These are phyloP conservation scores for Vanderwaltozyma polyspora DNA, from an alignment of 805 yeast genomes.

Conservation along the genomic window DNA sequence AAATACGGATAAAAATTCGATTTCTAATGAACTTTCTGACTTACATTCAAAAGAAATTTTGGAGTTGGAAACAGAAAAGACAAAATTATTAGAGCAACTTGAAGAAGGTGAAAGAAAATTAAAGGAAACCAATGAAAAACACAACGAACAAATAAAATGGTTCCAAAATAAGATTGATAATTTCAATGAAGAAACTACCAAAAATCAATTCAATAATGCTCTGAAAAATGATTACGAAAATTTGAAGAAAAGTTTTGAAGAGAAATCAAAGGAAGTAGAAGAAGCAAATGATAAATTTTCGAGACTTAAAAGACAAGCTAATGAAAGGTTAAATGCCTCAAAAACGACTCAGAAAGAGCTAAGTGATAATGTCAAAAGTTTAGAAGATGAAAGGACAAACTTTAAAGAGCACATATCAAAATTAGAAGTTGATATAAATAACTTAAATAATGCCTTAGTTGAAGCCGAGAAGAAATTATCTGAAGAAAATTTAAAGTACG, in stretches of 20 bases:
- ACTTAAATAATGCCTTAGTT: conserved; percentile 11
- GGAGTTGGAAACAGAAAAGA: background rate
- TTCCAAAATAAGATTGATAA: conserved; percentile 51
- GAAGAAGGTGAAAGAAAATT: background rate
- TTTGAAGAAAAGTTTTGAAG: conserved; percentile 16
- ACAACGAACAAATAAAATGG: conserved; percentile 41
- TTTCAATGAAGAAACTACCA: too few relatives aligned
- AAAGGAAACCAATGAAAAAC: conserved; percentile 22
- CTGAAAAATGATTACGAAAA: background rate
- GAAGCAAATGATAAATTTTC: conserved; percentile 25
- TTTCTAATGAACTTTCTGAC: too few relatives aligned
- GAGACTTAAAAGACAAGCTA: conserved; percentile 26
- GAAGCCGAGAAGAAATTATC: too few relatives aligned
- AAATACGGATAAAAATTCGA: too few relatives aligned
- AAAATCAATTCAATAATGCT: too few relatives aligned
- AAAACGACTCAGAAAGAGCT: conserved; percentile 29
- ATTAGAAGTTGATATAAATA: conserved; percentile 11
- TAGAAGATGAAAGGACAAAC: conserved; percentile 15
- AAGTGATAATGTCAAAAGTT: conserved; percentile 27
- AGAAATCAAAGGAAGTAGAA: conserved; percentile 16
- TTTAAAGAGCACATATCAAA: conserved; percentile 6
- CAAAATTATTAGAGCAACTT: background rate
- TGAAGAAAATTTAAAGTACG: too few relatives aligned
- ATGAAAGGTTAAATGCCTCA: conserved; percentile 25
- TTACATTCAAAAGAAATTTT: background rate